Conservation (phyloP, 2,329 filamentous ascomycete species). For the Samsoniella hepiali region DNA sequence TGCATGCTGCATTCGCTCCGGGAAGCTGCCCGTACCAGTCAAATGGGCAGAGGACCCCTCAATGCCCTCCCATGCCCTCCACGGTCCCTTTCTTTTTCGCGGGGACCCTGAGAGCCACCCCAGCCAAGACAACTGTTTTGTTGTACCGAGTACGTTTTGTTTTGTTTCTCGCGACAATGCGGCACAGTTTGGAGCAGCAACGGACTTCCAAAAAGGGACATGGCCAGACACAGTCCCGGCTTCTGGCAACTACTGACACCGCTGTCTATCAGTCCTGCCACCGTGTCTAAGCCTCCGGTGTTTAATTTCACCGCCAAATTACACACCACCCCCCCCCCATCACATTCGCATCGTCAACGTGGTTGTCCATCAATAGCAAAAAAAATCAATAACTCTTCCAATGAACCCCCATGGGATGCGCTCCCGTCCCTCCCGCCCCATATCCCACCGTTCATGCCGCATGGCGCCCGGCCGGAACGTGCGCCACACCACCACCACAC, state of each 20-base stretch:
- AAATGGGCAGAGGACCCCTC: neutral
- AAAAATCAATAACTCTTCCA: neutral
- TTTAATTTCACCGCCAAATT: conserved; percentile 8
- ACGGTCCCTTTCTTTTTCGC: neutral
- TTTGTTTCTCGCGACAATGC: conserved; percentile 1
- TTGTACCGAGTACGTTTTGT: neutral
- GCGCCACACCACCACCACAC: conserved; percentile 7
- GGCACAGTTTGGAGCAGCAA: neutral
- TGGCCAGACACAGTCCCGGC: neutral
- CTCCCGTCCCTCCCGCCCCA: conserved; percentile 14
- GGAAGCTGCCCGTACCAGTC: neutral
- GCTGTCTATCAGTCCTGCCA: neutral
- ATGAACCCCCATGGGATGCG: conserved; percentile 9
- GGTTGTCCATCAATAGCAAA: neutral
- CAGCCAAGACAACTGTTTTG: neutral
- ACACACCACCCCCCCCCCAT: neutral
- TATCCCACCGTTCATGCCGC: conserved; percentile 16
- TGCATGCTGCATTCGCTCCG: conserved; percentile 14
- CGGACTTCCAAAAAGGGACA: neutral
- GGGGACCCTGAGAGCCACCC: conserved; percentile 5
- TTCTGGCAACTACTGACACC: too few species aligned
- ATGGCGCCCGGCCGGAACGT: conserved; percentile 4
- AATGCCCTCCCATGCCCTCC: neutral
- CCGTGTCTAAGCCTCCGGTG: neutral
- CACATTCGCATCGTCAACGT: neutral